Conservation (phyloP, 2,329 filamentous ascomycete genomes). For the Alternaria arbusti region DNA sequence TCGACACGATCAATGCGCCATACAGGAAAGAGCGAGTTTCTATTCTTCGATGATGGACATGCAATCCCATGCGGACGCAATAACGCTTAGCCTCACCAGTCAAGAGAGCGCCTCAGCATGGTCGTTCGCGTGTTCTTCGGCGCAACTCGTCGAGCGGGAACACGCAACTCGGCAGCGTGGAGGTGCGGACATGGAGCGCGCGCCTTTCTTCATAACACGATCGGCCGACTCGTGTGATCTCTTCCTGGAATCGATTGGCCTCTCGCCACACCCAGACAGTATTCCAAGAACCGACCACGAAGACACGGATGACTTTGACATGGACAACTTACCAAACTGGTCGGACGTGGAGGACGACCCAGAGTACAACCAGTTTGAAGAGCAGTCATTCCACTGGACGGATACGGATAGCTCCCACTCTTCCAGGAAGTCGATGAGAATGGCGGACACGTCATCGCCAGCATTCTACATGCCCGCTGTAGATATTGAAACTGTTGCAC, state of each 20-base stretch:
- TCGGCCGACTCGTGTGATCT: not conserved
- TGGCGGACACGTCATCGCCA: not conserved
- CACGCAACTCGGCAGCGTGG: not conserved
- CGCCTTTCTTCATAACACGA: not conserved
- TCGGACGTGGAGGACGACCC: conserved; percentile 2
- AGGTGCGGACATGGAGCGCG: not conserved
- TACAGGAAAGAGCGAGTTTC: not conserved
- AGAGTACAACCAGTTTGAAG: not conserved
- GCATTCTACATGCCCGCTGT: not conserved
- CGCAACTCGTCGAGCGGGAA: not conserved
- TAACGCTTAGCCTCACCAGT: not conserved
- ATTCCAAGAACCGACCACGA: not conserved
- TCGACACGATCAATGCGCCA: not conserved
- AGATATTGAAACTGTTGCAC: not conserved
- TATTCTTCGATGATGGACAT: not conserved
- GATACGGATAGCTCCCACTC: not conserved
- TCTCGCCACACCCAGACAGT: not conserved
- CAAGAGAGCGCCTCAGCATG: not conserved
- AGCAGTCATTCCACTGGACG: not conserved
- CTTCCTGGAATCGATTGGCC: not conserved
- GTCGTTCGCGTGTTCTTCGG: not conserved
- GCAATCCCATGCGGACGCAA: not conserved
- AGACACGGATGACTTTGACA: not conserved
- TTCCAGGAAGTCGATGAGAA: not conserved
- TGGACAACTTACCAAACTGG: conserved; percentile 1